Conservation (phyloP, 805 yeast genomes). For the Kluyveromyces nonfermentans region DNA sequence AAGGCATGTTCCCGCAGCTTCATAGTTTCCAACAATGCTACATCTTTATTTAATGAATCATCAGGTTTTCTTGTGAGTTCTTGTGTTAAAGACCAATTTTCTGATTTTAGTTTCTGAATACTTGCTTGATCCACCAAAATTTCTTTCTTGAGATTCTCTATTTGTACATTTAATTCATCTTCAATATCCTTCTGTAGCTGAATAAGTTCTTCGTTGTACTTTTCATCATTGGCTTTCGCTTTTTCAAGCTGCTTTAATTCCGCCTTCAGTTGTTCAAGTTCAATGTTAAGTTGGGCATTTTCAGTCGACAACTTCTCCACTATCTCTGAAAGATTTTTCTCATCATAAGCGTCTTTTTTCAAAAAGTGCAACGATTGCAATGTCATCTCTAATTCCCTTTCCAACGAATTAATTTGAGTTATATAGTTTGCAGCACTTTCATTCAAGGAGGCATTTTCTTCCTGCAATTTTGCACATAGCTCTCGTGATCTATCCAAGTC, state of each 20-base stretch:
- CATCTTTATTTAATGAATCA: neutral
- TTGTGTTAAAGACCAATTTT: neutral
- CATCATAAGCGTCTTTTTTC: constrained; percentile 21
- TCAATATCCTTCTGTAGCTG: constrained; percentile 42
- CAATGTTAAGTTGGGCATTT: constrained; percentile 29
- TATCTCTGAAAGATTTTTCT: constrained; percentile 25
- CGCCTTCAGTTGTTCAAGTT: constrained; percentile 27
- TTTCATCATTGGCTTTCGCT: constrained; percentile 2
- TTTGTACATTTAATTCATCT: constrained; percentile 33
- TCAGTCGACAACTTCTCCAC: constrained; percentile 30
- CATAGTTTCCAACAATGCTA: neutral
- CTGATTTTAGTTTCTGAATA: neutral
- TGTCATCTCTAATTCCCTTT: constrained; percentile 9
- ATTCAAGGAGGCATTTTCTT: constrained; percentile 21
- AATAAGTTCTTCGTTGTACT: constrained; percentile 34
- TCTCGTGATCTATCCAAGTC: neutral
- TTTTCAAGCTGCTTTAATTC: constrained; percentile 34
- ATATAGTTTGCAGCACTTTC: constrained; percentile 15
- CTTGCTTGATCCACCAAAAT: neutral
- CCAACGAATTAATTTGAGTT: neutral
- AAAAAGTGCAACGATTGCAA: constrained; percentile 18
- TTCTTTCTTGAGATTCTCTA: constrained; percentile 21
- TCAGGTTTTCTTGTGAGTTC: neutral
- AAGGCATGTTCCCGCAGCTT: neutral
- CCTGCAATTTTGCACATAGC: constrained; percentile 23